phyloP scores from a whole-genome alignment of 306 rosid genomes.

The Rosa multiflora region DNA sequence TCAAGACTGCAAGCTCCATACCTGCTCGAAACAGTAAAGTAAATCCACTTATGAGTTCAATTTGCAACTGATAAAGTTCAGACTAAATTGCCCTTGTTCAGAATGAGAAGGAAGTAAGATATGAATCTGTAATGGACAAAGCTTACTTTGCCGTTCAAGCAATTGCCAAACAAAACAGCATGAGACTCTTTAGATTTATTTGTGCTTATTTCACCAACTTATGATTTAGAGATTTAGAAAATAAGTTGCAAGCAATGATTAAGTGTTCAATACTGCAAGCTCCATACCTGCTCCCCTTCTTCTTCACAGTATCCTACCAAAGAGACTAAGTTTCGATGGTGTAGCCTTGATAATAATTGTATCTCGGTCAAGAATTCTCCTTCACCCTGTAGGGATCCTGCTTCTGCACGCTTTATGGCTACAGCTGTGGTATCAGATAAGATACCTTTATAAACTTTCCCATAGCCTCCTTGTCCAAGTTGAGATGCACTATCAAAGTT shows the following conservation, averaged over 20 bases:
- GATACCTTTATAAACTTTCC: slow-evolving; percentile 85
- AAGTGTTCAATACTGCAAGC: neutral
- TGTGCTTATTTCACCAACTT: too few species aligned
- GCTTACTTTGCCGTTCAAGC: too few species aligned
- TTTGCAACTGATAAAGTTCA: too few species aligned
- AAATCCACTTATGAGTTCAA: too few species aligned
- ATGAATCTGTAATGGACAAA: too few species aligned
- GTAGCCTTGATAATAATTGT: slow-evolving; percentile 79
- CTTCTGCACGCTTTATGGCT: slow-evolving; percentile 86
- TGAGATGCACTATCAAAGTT: slow-evolving; percentile 53
- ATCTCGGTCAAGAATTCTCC: slow-evolving; percentile 92
- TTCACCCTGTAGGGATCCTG: slow-evolving; percentile 87
- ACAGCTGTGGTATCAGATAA: slow-evolving; percentile 54
- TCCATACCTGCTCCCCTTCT: slow-evolving; percentile 67
- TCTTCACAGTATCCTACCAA: slow-evolving; percentile 81
- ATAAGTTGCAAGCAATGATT: neutral
- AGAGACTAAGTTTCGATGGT: slow-evolving; percentile 85
- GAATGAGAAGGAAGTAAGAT: too few species aligned
- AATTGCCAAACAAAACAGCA: too few species aligned
- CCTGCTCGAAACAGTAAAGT: too few species aligned
- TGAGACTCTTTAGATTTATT: too few species aligned
- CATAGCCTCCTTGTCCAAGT: slow-evolving; percentile 96
- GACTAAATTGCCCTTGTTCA: too few species aligned
- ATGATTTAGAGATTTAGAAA: neutral
- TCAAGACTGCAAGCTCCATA: too few species aligned